Conservation (phyloP, 345 rosid species). For the Hypericum perforatum region DNA sequence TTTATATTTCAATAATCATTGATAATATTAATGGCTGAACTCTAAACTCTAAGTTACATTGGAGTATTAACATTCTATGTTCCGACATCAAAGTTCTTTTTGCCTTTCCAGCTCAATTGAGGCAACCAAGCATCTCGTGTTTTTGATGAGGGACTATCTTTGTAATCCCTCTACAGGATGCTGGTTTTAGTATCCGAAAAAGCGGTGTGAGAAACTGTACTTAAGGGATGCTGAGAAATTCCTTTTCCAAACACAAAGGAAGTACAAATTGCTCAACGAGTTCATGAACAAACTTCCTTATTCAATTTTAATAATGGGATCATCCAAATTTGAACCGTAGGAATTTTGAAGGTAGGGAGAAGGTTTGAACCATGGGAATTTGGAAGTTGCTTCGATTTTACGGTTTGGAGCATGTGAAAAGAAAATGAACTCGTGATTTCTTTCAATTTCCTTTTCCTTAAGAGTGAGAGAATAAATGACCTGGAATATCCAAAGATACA, state of each 20-base stretch:
- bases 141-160: conserved; percentile 68
- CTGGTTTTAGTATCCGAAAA: conserved; percentile 56
- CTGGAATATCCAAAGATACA: no score
- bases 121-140: conserved; percentile 55
- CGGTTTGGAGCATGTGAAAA: no score
- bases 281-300: conserved; percentile 67
- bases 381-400: no score
- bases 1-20: not conserved
- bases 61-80: no score
- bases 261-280: conserved; percentile 50
- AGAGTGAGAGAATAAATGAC: no score
- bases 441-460: no score
- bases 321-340: conserved; percentile 56
- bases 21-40: no score
- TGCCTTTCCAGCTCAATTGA: conserved; percentile 31
- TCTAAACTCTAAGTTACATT: conserved; percentile 17
- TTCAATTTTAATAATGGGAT: conserved; percentile 70
- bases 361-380: no score
- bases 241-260: conserved; percentile 60
- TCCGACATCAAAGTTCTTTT: conserved; percentile 8
- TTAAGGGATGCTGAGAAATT: conserved; percentile 73
- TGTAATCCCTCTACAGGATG: conserved; percentile 82
- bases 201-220: conserved; percentile 52
- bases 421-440: no score
- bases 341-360: no score